phyloP scores from a whole-genome alignment of 352 stramenopile genomes.

The Thraustochytrium sp. region DNA sequence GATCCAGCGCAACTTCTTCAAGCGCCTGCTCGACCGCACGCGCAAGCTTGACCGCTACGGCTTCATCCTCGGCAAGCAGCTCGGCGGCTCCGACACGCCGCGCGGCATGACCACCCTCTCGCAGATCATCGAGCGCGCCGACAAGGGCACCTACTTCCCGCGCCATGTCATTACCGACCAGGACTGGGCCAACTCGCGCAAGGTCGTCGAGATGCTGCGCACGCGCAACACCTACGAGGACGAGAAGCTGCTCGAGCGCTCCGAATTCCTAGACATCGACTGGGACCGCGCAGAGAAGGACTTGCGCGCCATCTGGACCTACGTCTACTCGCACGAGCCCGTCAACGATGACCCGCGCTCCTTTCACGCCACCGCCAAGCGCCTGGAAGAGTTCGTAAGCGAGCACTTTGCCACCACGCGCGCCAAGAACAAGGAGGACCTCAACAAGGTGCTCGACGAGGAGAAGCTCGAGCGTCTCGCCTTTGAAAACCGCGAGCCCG shows the following conservation, averaged over 20 bases:
- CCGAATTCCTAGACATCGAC: conserved; percentile 32
- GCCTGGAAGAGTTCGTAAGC: background rate
- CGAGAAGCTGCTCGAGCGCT: background rate
- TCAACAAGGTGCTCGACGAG: conserved; percentile 37
- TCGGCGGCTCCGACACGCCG: background rate
- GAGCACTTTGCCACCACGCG: background rate
- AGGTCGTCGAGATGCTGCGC: background rate
- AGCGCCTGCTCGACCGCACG: conserved; percentile 15
- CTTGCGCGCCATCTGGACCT: background rate
- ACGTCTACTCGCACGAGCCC: background rate
- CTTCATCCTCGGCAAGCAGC: background rate
- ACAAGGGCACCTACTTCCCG: background rate
- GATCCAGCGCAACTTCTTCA: conserved; percentile 24
- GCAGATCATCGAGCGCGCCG: background rate
- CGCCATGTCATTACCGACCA: background rate
- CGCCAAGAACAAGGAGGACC: conserved; percentile 1
- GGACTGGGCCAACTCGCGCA: background rate
- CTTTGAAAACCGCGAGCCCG: conserved; percentile 26
- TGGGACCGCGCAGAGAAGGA: background rate
- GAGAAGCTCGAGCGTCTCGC: conserved; percentile 27
- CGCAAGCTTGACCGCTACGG: conserved; percentile 8
- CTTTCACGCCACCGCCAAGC: background rate
- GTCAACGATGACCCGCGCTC: background rate
- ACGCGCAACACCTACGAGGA: background rate
- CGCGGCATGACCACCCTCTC: background rate